A percentile compares a stretch with the other conserved stretches of the same genome.
phyloP scores from a whole-genome alignment of 2,329 filamentous ascomycete genomes.

The Penicillium sp. region DNA sequence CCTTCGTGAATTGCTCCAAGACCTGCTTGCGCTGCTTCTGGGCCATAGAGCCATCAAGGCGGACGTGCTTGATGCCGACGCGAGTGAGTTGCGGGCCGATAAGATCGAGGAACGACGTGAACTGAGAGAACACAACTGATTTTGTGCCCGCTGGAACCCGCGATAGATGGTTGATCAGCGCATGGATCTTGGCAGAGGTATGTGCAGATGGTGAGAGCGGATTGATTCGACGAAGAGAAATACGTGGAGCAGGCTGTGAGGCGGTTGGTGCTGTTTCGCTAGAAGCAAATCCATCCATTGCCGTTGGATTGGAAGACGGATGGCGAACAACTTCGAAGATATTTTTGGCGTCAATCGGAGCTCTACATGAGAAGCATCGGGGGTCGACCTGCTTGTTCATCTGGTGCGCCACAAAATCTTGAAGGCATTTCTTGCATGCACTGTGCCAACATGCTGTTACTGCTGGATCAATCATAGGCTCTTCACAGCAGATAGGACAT shows the following conservation, averaged over 20 bases:
- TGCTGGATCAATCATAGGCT: constrained; percentile 91
- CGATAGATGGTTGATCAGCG: constrained; percentile 74
- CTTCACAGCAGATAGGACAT: constrained; percentile 92
- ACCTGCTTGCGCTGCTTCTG: constrained; percentile 83
- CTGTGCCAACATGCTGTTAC: constrained; percentile 98
- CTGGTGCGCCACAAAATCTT: constrained; percentile 87
- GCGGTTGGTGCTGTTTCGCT: constrained; percentile 38
- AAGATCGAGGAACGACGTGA: constrained; percentile 91
- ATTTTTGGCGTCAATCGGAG: constrained; percentile 76
- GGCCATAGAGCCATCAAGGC: constrained; percentile 86
- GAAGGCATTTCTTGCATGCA: constrained; percentile 89
- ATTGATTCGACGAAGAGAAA: constrained; percentile 63
- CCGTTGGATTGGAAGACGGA: constrained; percentile 45
- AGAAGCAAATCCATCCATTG: constrained; percentile 47
- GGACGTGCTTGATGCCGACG: constrained; percentile 75
- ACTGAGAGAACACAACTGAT: constrained; percentile 94
- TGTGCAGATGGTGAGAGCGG: constrained; percentile 60
- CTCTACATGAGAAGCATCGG: constrained; percentile 87
- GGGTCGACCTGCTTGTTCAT: constrained; percentile 73
- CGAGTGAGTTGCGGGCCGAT: constrained; percentile 77
- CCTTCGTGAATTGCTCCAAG: constrained; percentile 68
- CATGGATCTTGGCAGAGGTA: constrained; percentile 80
- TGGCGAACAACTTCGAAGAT: constrained; percentile 90
- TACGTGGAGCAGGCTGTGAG: constrained; percentile 47
- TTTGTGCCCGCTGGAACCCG: constrained; percentile 72